These are phyloP conservation scores for Micractinium sp. DNA, from an alignment of 139 green algal species.

Conservation along the genomic window DNA sequence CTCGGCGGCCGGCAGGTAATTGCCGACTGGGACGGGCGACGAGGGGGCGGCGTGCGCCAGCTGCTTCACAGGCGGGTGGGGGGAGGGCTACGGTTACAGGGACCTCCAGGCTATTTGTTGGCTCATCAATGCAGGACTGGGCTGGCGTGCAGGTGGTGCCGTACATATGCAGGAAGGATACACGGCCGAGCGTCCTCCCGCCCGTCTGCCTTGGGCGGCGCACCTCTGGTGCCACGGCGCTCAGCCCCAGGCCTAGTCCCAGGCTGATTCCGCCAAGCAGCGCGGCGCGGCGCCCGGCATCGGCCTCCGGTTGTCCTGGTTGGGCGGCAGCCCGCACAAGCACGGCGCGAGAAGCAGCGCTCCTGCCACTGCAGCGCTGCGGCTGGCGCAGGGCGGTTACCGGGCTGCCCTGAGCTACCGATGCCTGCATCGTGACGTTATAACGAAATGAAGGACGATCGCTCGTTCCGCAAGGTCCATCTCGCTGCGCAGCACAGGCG, in stretches of 20 bases:
- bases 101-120: not conserved
- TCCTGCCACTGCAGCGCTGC: not conserved
- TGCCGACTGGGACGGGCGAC: constrained; percentile 1
- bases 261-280: not conserved
- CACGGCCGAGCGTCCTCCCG: not conserved
- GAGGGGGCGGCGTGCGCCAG: not conserved
- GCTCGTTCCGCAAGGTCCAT: too few relatives aligned
- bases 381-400: not conserved
- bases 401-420: too few relatives aligned
- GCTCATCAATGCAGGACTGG: not conserved
- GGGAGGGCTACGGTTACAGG: not conserved
- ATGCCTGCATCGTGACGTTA: too few relatives aligned
- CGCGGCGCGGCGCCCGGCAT: not conserved
- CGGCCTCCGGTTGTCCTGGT: not conserved
- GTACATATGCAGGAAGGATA: not conserved
- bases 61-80: not conserved
- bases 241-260: not conserved
- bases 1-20: constrained; percentile 3
- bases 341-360: too few relatives aligned
- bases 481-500: too few relatives aligned
- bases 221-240: constrained; percentile 16
- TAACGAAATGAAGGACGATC: too few relatives aligned
- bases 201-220: not conserved
- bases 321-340: not conserved
- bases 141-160: not conserved